These are phyloP conservation scores for Diutina ranongensis DNA, from an alignment of 1,139 yeast species.

Conservation along the genomic window DNA sequence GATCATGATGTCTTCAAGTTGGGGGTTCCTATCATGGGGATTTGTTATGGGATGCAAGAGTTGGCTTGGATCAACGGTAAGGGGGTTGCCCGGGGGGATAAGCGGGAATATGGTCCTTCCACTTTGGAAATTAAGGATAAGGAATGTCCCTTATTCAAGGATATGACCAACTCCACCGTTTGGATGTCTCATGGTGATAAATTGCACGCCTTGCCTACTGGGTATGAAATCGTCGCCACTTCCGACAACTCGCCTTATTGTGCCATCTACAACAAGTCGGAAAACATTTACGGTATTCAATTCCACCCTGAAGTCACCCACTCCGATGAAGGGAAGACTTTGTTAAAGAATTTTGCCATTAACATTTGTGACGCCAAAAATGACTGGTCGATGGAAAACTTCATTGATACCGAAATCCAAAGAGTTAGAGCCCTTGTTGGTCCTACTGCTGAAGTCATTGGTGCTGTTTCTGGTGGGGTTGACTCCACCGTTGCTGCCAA, in stretches of 20 bases:
- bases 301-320: slow-evolving; percentile 99
- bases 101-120: slow-evolving; percentile 98
- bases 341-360: slow-evolving; percentile 87
- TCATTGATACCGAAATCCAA: slow-evolving; percentile 89
- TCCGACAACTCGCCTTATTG: slow-evolving; percentile 93
- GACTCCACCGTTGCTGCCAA: slow-evolving; percentile 99
- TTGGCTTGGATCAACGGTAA: slow-evolving; percentile 96
- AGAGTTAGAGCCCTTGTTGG: slow-evolving; percentile 89
- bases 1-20: slow-evolving; percentile 88
- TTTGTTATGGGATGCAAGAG: slow-evolving; percentile 99
- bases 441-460: slow-evolving; percentile 96
- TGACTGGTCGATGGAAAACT: slow-evolving; percentile 98
- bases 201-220: slow-evolving; percentile 79
- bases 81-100: slow-evolving; percentile 92
- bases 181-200: slow-evolving; percentile 99
- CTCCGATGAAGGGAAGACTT: slow-evolving; percentile 77
- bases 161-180: slow-evolving; percentile 84
- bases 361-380: slow-evolving; percentile 76
- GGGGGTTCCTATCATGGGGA: slow-evolving; percentile 90
- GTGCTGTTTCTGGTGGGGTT: slow-evolving; percentile 99
- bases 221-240: slow-evolving; percentile 81
- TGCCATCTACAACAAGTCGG: slow-evolving; percentile 70
- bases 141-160: slow-evolving; percentile 65
- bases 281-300: slow-evolving; percentile 85
- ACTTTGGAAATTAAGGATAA: slow-evolving; percentile 65